Conservation (phyloP, 768 basidiomycete species). For the Tricholoma saponaceum region DNA sequence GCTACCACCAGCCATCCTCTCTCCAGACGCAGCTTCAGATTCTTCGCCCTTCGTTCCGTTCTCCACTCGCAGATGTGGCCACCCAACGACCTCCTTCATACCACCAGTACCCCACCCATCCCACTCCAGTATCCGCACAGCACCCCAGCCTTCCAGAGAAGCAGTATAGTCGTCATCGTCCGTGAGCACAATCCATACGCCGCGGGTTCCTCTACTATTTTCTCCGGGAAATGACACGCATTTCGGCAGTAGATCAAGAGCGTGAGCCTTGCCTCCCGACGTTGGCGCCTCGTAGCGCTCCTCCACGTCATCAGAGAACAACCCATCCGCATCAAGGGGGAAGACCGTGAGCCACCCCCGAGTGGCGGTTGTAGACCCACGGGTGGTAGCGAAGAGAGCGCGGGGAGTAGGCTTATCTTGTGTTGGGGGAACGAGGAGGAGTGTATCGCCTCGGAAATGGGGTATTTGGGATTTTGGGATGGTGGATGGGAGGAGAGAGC, state of each 20-base stretch:
- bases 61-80: slow-evolving; percentile 28
- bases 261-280: slow-evolving; percentile 49
- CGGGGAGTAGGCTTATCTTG: slow-evolving; percentile 29
- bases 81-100: slow-evolving; percentile 36
- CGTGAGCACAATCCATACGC: slow-evolving; percentile 45
- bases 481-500: slow-evolving; percentile 27
- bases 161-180: slow-evolving; percentile 39
- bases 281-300: slow-evolving; percentile 42
- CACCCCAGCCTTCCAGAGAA: slow-evolving; percentile 24
- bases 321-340: slow-evolving; percentile 34
- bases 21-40: slow-evolving; percentile 4
- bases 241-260: slow-evolving; percentile 39
- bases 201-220: slow-evolving; percentile 18
- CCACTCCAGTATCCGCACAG: slow-evolving; percentile 47
- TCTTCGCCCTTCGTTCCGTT: slow-evolving; percentile 3
- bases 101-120: slow-evolving; percentile 39
- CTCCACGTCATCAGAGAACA: slow-evolving; percentile 22
- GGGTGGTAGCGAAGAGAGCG: slow-evolving; percentile 44
- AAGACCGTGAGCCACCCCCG: slow-evolving; percentile 44
- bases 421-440: slow-evolving; percentile 37
- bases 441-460: slow-evolving; percentile 41
- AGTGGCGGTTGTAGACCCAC: slow-evolving; percentile 31
- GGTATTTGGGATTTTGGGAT: slow-evolving; percentile 2
- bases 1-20: slow-evolving; percentile 39
- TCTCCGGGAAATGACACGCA: background rate